Evolutionary conservation across 2,329 filamentous ascomycete species (phyloP).

Genomic region (Penicillium sp.): DNA sequence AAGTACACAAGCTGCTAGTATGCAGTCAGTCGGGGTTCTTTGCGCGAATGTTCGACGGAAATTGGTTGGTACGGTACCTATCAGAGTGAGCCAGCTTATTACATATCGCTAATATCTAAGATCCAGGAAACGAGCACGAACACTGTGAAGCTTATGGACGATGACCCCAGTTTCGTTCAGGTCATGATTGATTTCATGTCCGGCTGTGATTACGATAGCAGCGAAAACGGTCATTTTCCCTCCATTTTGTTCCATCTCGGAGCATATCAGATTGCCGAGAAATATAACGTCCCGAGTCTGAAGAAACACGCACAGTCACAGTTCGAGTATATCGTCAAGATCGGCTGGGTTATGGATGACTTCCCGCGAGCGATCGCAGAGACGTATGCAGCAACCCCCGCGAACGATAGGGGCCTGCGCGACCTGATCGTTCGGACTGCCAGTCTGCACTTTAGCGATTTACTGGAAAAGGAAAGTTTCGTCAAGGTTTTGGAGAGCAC

Average conservation of each 20-base stretch:
- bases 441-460: neutral
- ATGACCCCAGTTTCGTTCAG: neutral
- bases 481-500: neutral
- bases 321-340: neutral
- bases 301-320: neutral
- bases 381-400: neutral
- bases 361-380: neutral
- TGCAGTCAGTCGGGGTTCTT: conserved; percentile 12
- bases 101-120: neutral
- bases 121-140: conserved; percentile 3
- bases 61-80: conserved; percentile 4
- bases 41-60: conserved; percentile 5
- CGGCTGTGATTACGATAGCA: conserved; percentile 2
- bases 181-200: conserved; percentile 10
- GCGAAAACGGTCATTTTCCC: neutral
- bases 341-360: conserved; percentile 5
- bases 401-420: conserved; percentile 3
- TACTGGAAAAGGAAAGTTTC: conserved; percentile 2
- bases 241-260: conserved; percentile 10
- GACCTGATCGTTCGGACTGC: neutral
- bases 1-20: neutral
- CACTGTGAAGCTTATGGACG: neutral
- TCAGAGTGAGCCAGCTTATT: neutral
- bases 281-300: conserved; percentile 7
- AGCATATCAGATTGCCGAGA: conserved; percentile 8